Base-by-base conservation (phyloP, 2,329 filamentous ascomycete genomes). In the Beauveria bassiana region DNA sequence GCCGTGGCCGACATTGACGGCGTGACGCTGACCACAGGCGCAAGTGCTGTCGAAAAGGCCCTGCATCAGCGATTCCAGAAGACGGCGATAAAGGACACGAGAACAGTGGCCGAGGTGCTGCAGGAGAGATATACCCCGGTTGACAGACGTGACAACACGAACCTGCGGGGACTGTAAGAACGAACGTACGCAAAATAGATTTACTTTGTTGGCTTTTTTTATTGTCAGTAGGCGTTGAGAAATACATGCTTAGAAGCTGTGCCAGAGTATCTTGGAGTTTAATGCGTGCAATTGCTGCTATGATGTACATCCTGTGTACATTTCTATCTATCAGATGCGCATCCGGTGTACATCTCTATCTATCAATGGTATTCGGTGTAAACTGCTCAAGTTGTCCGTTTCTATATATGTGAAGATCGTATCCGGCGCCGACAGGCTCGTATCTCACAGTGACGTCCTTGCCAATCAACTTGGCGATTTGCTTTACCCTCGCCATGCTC, bases 61-160 rank as follows among this genome's bases (percentile, higher is more conserved):
- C 72, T 81, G 63, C 73, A 77, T 61, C 74, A 85, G 72, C 75
- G 83, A 55, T 86, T 79, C 65, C 74, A 79, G 70, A 77, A 75
- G 65, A 68, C 73, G 47, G 70, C 71, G 7, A 69, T 70, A 16
- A 69, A 69, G 59, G 68, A 77, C 65, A 74, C 77, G 63, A 80
- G 80, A 73, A 80, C 75, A 51, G 79, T 81, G 22, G 77, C 82
- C 64, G 79, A 85, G 68, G 75, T 78, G 47, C 71, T 87, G 58
- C 77, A 74, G 54, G 81, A 85, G 69, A 75, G 84, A 66, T 86
- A 86, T 68, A 77, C 70, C 66, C 78, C 78, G 0, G 70, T 81
- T 63, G 75, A 78, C 47, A 66, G 77, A 69, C 74, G 75, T 66
- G 77, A 81, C 64, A 77, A 78, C 62, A 74, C 76, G 31, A 70